Evolutionary conservation across 2,329 filamentous ascomycete species (phyloP).

Genomic region (Beauveria caledonica): DNA sequence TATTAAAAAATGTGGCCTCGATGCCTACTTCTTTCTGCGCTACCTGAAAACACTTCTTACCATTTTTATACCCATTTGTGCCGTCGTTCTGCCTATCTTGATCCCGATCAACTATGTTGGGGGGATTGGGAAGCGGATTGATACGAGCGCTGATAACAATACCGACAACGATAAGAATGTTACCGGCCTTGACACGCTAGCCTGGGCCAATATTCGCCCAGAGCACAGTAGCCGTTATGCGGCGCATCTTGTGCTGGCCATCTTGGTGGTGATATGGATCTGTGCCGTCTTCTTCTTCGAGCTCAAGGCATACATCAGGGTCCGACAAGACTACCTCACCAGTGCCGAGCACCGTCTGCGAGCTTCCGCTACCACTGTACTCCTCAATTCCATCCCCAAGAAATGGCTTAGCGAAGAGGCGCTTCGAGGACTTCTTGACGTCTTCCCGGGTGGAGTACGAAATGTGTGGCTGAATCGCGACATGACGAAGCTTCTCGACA

Average conservation of each 20-base stretch:
- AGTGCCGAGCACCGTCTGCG: constrained; percentile 88
- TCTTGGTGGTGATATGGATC: constrained; percentile 73
- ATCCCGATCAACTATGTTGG: constrained; percentile 75
- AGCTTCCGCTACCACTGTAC: constrained; percentile 89
- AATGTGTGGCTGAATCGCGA: constrained; percentile 97
- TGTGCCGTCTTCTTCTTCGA: constrained; percentile 84
- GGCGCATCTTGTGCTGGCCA: constrained; percentile 74
- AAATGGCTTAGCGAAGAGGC: constrained; percentile 87
- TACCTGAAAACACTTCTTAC: constrained; percentile 72
- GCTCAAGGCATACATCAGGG: constrained; percentile 77
- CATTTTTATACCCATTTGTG: constrained; percentile 79
- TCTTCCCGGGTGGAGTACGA: constrained; percentile 88
- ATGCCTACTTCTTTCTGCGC: constrained; percentile 95
- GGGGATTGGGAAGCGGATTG: constrained; percentile 53
- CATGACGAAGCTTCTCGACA: constrained; percentile 72
- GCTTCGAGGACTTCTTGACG: constrained; percentile 78
- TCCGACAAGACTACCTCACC: constrained; percentile 90
- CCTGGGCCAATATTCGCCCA: constrained; percentile 76
- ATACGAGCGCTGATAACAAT: constrained; percentile 28
- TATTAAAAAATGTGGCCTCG: constrained; percentile 90
- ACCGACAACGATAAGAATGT: constrained; percentile 20
- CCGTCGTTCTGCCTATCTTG: constrained; percentile 74
- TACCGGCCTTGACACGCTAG: constrained; percentile 69
- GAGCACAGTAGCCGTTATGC: constrained; percentile 63
- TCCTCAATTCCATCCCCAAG: constrained; percentile 81